These are phyloP conservation scores for Tuber magnatum DNA, from an alignment of 495 filamentous ascomycete species.

Conservation along the genomic window DNA sequence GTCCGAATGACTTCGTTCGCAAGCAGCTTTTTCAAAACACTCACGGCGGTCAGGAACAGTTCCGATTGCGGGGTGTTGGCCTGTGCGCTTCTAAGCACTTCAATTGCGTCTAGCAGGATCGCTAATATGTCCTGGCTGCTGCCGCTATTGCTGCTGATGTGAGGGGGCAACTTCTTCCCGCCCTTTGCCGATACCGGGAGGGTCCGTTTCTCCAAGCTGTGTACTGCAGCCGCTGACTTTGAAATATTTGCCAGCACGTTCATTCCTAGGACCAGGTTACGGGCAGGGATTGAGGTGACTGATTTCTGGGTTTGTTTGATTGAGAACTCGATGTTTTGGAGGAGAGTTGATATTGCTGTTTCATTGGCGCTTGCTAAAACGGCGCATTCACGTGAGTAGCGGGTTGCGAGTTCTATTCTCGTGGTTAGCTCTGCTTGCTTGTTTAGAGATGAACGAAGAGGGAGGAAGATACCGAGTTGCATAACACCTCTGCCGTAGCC, in stretches of 20 bases:
- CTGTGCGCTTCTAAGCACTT: slow-evolving; percentile 23
- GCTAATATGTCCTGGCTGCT: slow-evolving; percentile 27
- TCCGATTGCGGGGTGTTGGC: slow-evolving; percentile 26
- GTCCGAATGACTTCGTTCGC: slow-evolving; percentile 17
- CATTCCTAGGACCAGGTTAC: slow-evolving; percentile 22
- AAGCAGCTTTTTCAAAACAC: slow-evolving; percentile 22
- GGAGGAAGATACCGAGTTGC: slow-evolving; percentile 29
- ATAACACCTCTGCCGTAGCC: slow-evolving; percentile 34
- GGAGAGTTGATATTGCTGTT: slow-evolving; percentile 19
- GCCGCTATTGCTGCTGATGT: slow-evolving; percentile 6
- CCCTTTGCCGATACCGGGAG: slow-evolving; percentile 9
- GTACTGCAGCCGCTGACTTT: slow-evolving; percentile 11
- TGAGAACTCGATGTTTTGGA: slow-evolving; percentile 28
- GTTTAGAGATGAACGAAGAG: not conserved
- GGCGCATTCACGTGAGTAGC: slow-evolving; percentile 33
- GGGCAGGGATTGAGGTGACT: slow-evolving; percentile 15
- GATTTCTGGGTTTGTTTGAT: slow-evolving; percentile 28
- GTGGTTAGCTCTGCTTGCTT: slow-evolving; percentile 10
- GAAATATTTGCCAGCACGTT: slow-evolving; percentile 30
- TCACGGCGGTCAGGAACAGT: slow-evolving; percentile 17
- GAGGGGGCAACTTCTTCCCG: not conserved
- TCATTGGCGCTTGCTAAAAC: slow-evolving; percentile 27
- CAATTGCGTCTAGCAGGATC: slow-evolving; percentile 24
- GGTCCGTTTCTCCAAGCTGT: slow-evolving; percentile 20
- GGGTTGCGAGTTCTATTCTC: slow-evolving; percentile 28